Conservation (phyloP, 179 eudicot species). For the Kewa caespitosa region DNA sequence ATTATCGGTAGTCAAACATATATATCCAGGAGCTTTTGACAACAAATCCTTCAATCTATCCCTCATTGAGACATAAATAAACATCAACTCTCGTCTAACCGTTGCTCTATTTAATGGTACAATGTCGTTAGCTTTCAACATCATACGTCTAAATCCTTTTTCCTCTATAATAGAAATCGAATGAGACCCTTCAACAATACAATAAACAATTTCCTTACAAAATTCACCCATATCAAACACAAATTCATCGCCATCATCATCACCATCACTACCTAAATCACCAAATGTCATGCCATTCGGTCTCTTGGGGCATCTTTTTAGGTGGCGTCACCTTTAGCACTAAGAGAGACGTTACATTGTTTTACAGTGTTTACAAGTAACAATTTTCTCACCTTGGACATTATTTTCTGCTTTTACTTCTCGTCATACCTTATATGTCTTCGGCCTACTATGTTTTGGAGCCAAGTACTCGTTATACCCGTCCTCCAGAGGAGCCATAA, state of each 20-base stretch:
- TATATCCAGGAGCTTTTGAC: neutral
- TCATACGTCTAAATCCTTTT: slow-evolving; percentile 8
- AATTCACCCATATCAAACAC: slow-evolving; percentile 11
- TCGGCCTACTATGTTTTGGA: neutral
- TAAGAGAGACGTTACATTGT: neutral
- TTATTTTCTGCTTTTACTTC: neutral
- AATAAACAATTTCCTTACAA: neutral
- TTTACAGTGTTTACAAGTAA: slow-evolving; percentile 9
- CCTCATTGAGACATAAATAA: neutral
- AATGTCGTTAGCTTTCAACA: neutral
- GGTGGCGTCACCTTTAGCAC: neutral
- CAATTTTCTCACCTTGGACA: neutral
- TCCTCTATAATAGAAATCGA: neutral
- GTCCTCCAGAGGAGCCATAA: neutral
- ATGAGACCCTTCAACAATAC: slow-evolving; percentile 10
- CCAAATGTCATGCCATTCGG: neutral
- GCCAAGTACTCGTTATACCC: neutral
- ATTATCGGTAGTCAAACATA: neutral
- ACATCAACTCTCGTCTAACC: neutral
- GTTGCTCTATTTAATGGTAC: neutral
- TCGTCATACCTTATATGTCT: neutral
- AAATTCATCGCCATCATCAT: neutral
- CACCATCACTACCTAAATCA: neutral
- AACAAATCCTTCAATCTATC: neutral
- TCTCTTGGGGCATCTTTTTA: neutral